Base-by-base conservation (phyloP, 495 filamentous ascomycete species). In the Zalerion maritima region DNA sequence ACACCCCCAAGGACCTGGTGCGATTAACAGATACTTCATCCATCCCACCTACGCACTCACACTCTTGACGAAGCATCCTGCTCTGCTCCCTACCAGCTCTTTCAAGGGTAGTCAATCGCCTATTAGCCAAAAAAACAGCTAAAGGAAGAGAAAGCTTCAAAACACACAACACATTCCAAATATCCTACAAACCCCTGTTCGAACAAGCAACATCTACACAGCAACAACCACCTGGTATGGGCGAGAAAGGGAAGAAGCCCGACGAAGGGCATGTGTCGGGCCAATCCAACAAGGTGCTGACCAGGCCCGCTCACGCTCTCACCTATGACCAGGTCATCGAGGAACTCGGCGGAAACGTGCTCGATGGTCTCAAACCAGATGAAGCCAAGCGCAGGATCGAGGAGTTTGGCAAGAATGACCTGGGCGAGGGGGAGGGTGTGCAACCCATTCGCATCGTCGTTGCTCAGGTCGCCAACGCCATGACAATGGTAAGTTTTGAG, bases 401-500 rank as follows among this genome's bases (percentile, higher is more conserved):
- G 15, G 47, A 65, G 30, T 63, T 66, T 53, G 78, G 76, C 7
- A 48, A 50, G 6, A 83, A 81, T 42, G 62, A 73, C 33, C 42
- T 83, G 18, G 67, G 68, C 24, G 64, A 69, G 24, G 66, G 58
- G 28, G 57, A 58, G 35, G 64, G 72, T 10, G 70, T 80, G 5
- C 71, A 76, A 37, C 52, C 77, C 18, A 68, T 76, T 37, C 78
- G 80, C 43, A 75, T 75, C 5, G 73, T 81, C 65, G 71, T 73
- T 40, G 41, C 41, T 2, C 66, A 72, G 41, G 42, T 68, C 17
- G 57, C 48, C 24, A 71, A 70, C 52, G 62, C 66, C 13, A 70
- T 72, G 62, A 62, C 61, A 29, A 37, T 67, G 57, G 46, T 65
- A 52, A 35, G 55, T 54, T n/a, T n/a, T n/a, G n/a, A n/a, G n/a